Evolutionary conservation across 768 basidiomycete genomes (phyloP), one percentile per base, ranked within the genome.

Genomic region (Fomitopsis pulvina): DNA sequence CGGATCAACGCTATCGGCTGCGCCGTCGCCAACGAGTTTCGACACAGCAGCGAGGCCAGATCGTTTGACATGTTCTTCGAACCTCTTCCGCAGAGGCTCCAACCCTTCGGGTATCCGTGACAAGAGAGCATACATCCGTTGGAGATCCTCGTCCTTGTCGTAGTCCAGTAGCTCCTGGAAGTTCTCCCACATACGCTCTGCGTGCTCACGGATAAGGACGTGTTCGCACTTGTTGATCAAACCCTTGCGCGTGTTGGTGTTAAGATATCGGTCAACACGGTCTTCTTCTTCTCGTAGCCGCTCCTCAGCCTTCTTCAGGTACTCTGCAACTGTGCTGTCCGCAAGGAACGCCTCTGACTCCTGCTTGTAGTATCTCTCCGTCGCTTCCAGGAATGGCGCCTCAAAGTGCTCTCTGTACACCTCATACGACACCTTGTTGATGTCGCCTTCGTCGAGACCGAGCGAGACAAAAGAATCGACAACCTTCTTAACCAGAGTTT

Each of bases 401-500:
- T 98, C 93, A 64, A 98, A 90, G 59, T 92, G 85, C 52, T 89
- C 84, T 63, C 80, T 83, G 79, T 98, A 98, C 26, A 96, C 83
- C 49, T 97, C 92, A 34, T 96, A 83, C 52, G 92, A 92, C 24
- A 87, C 84, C 60, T 91, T 92, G 75, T 92, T 90, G 63, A 87
- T 83, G 69, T 98, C 92, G 41, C 78, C 75, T 60, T 95, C 91
- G 63, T 99, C 94, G 38, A 98, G 71, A 29, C 96, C 95, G 20
- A 98, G 83, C 2, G 92, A 94, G 22, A 98, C 87, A 59, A 97
- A 90, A 11, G 90, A 94, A 58, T 95, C 92, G 49, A 98, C 83
- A 57, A 96, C 91, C 65, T 89, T 90, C 74, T 93, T 97, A 53
- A 97, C 80, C 28, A 97, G 76, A 28, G 87, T 83, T 56, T 92